Base-by-base conservation (phyloP, 305 asterid genomes). In the Coffea humblotiana region DNA sequence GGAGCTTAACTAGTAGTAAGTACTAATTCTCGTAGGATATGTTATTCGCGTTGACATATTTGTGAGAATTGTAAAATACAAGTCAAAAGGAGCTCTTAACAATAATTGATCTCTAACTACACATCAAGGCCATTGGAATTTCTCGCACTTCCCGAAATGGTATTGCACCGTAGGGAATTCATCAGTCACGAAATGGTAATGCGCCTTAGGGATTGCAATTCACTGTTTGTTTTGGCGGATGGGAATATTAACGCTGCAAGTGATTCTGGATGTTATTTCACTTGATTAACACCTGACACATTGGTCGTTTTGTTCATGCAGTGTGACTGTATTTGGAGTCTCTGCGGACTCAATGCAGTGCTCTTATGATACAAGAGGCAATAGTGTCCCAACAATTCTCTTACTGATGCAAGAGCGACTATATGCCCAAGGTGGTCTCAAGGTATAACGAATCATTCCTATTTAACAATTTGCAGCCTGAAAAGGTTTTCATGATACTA, bases 321-420 rank as follows among this genome's bases (percentile, higher is more conserved):
- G 99, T 75, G 90, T 90, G 25, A 96, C 97, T 72, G 99, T 96
- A 63, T 96, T 96, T 51, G 99, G 99, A 23, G 97, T 96, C 79
- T 96, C 99, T 6, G 94, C 97, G 4, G 97, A 96, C n/a, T 96
- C 99, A 14, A 96, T 96, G 99, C 99, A 96, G 83, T 94, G 98
- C 86, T 94, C 98, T 2, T 96, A 84, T 63, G 98, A 96, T 86
- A 75, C 87, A 45, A 87, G 97, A 80, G 98, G 98, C 85, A 96
- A 96, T 45, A 96, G 99, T 77, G 96, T 96, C 83, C 99, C 99
- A n/a, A 92, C 97, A 45, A 96, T 96, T 81, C 92, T 96, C 65
- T 72, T 96, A 80, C 79, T 92, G 61, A 93, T 96, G 97, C 98
- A 96, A 77, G 95, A 94, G 76, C 89, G 93, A 23, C 80, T 96